phyloP scores from a whole-genome alignment of 441 rosid genomes.

The Breynia disticha region DNA sequence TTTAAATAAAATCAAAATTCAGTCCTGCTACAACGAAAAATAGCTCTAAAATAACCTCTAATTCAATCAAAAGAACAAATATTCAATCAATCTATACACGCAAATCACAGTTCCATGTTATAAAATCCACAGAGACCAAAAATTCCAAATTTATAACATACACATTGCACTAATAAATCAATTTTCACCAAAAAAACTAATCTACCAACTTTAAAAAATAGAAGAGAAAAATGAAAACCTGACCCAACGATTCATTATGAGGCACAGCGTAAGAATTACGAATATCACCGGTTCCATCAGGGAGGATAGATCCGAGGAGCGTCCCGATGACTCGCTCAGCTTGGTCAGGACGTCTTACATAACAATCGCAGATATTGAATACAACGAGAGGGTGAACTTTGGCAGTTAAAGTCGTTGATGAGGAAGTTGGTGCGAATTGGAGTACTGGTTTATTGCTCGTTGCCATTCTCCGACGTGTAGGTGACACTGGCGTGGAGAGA shows the following conservation, averaged over 20 bases:
- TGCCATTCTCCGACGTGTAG: conserved; percentile 36
- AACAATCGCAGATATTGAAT: conserved; percentile 89
- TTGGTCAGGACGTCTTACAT: conserved; percentile 86
- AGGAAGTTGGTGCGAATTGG: conserved; percentile 41
- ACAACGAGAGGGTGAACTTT: conserved; percentile 83
- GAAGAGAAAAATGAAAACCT: conserved; percentile 22
- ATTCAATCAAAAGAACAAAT: too few species aligned
- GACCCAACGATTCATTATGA: conserved; percentile 75
- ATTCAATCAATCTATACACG: too few species aligned
- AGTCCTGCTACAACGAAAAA: too few species aligned
- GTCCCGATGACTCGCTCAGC: conserved; percentile 95
- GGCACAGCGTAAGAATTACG: conserved; percentile 93
- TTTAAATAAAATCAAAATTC: too few species aligned
- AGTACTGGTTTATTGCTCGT: conserved; percentile 54
- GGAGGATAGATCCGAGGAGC: conserved; percentile 75
- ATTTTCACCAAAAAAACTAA: too few species aligned
- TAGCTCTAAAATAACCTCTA: too few species aligned
- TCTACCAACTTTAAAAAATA: too few species aligned
- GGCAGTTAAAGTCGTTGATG: conserved; percentile 38
- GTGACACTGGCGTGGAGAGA: background rate
- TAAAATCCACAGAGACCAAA: too few species aligned
- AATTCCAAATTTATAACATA: too few species aligned
- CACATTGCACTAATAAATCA: too few species aligned
- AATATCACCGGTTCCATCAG: conserved; percentile 85
- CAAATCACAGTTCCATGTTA: too few species aligned